Evolutionary conservation across 2,329 filamentous ascomycete genomes (phyloP).

Genomic region (Septoria linicola): DNA sequence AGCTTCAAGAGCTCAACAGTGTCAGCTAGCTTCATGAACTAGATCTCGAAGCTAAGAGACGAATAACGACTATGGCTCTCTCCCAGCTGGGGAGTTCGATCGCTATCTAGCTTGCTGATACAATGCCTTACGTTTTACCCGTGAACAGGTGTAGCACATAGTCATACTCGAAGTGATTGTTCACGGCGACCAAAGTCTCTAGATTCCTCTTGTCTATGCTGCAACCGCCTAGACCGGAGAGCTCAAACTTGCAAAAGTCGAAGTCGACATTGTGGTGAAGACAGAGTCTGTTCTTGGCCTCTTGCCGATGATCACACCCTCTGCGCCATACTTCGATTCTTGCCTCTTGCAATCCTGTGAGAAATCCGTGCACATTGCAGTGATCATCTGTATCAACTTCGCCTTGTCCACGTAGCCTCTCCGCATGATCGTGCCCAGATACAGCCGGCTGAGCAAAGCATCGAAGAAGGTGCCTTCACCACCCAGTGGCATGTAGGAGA

Average conservation of each 20-base stretch:
- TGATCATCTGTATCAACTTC: constrained; percentile 5
- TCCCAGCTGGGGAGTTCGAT: no score
- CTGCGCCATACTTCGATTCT: background rate
- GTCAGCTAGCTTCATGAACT: no score
- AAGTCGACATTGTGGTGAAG: background rate
- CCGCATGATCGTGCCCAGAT: constrained; percentile 1
- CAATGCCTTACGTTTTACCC: no score
- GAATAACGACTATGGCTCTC: no score
- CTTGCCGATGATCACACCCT: background rate
- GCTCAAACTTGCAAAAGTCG: background rate
- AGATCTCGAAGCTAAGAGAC: no score
- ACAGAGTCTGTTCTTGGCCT: background rate
- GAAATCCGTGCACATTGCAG: constrained; percentile 9
- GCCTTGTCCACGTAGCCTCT: constrained; percentile 5
- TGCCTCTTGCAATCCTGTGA: background rate
- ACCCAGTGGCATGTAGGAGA: background rate
- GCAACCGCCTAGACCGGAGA: no score
- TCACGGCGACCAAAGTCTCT: no score
- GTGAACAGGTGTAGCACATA: no score
- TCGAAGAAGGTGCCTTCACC: background rate
- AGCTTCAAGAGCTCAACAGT: background rate
- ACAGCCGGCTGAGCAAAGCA: constrained; percentile 3
- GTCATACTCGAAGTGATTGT: no score
- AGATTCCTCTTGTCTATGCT: no score
- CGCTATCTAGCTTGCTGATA: no score